phyloP scores from a whole-genome alignment of 192 early-diverging fungal species.

The Funneliformis geosporum region DNA sequence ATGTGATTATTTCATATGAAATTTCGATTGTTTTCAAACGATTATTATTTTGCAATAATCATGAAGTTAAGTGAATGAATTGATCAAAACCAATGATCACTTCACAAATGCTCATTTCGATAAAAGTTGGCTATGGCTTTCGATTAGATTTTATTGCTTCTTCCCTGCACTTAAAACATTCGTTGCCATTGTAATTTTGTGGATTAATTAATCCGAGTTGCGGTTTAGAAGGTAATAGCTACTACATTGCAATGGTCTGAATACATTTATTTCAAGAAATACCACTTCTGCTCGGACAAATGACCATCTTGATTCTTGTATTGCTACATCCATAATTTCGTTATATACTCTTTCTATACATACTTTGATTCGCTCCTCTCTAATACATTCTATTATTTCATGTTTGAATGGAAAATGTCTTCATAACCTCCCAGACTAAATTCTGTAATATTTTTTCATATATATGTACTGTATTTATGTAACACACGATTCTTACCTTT shows the following conservation, averaged over 20 bases:
- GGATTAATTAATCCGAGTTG: conserved; percentile 26
- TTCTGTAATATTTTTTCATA: too few species aligned
- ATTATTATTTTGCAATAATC: too few species aligned
- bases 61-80: too few species aligned
- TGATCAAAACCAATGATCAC: too few species aligned
- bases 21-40: too few species aligned
- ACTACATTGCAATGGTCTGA: conserved; percentile 8
- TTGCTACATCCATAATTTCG: conserved; percentile 5
- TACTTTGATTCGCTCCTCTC: conserved; percentile 15
- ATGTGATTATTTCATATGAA: too few species aligned
- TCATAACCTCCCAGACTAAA: too few species aligned
- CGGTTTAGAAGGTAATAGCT: conserved; percentile 14
- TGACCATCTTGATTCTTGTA: conserved; percentile 13
- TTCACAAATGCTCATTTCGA: too few species aligned
- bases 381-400: conserved; percentile 19
- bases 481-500: conserved; percentile 29
- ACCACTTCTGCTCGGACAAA: conserved; percentile 16
- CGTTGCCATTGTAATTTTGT: conserved; percentile 9
- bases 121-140: too few species aligned
- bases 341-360: conserved; percentile 15
- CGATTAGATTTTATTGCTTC: too few species aligned
- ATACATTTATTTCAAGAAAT: conserved; percentile 16
- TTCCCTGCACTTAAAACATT: conserved; percentile 15
- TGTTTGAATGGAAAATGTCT: conserved; percentile 21
- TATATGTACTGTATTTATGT: too few species aligned